Evolutionary conservation across 495 filamentous ascomycete genomes (phyloP), one percentile per base, ranked within the genome.

Genomic region (Hypoxylon perforatum): DNA sequence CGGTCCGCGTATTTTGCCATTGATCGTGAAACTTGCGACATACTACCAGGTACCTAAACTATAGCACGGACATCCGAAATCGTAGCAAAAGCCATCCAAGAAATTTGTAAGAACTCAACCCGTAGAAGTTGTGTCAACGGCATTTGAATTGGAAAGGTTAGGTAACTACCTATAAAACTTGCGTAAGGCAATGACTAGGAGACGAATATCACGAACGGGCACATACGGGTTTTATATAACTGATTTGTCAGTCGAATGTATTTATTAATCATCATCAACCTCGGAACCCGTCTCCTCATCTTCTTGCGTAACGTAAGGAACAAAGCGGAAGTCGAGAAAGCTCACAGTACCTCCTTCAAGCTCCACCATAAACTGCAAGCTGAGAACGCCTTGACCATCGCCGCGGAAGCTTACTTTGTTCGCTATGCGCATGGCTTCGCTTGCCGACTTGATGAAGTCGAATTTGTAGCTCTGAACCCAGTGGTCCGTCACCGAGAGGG

Each of bases 321-420:
- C 78, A 70, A 84, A 82, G 23, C 79, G 74, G 66, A 84, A 84
- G 63, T 83, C 81, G 44, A 84, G 74, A 61, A 82, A 84, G 54
- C 78, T 72, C 12, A 66, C 60, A 3, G 57, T 23, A 15, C 70
- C 78, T 54, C 86, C 85, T 58, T 89, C 87, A 12, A 91, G 77
- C 73, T 97, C 92, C 33, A 99, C 89, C 93, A 99, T 96, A 68
- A 99, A 97, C 76, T 99, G 95, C 72, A 98, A 79, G 75, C 92
- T 97, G 62, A 99, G 76, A 14, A 98, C 94, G 0, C 95, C 95
- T 75, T 93, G 90, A 10, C 84, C 81, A 80, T 99, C 95, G 5
- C 91, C 88, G 5, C 95, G 82, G 59, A 99, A 86, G 73, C 93
- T 97, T 21, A 97, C 94, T 76, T 97, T 99, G 56, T 84, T 92